A percentile compares a stretch with the other conserved stretches of the same genome.
Evolutionary conservation across 2,329 filamentous ascomycete genomes (phyloP).

Genomic region (Trichoderma hamatum): DNA sequence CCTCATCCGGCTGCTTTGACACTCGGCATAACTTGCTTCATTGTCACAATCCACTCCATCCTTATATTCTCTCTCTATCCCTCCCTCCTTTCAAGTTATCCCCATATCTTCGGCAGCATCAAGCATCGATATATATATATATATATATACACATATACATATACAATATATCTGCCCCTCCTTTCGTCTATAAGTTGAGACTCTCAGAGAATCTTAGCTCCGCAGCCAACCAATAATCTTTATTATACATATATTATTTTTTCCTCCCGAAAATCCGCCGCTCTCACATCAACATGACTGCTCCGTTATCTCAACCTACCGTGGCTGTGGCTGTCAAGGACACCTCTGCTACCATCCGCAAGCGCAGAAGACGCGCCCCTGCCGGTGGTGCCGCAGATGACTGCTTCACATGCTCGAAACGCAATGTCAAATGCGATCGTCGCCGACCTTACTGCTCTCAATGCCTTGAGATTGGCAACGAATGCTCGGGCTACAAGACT

Average conservation of each 20-base stretch:
- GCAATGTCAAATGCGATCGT: constrained; percentile 83
- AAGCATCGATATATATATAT: not conserved
- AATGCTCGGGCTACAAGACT: constrained; percentile 95
- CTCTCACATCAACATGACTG: constrained; percentile 48
- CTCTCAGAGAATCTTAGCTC: not conserved
- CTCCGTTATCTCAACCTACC: constrained; percentile 49
- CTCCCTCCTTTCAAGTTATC: not conserved
- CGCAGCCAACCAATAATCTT: not conserved
- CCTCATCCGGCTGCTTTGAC: constrained; percentile 11
- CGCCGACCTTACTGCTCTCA: constrained; percentile 92
- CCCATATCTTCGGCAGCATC: not conserved
- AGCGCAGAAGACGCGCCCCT: constrained; percentile 85
- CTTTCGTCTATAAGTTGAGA: not conserved
- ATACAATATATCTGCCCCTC: not conserved
- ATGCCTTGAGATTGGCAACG: constrained; percentile 87
- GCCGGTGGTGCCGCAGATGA: constrained; percentile 89
- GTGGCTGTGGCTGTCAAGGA: constrained; percentile 51
- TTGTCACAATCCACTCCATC: constrained; percentile 13
- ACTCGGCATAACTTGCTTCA: constrained; percentile 25
- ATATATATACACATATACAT: not conserved
- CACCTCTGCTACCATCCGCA: constrained; percentile 55
- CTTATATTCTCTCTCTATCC: not conserved
- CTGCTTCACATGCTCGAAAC: constrained; percentile 90
- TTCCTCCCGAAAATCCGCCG: not conserved
- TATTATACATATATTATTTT: not conserved